phyloP scores from a whole-genome alignment of 192 early-diverging fungal species.

The Phycomyces nitens region DNA sequence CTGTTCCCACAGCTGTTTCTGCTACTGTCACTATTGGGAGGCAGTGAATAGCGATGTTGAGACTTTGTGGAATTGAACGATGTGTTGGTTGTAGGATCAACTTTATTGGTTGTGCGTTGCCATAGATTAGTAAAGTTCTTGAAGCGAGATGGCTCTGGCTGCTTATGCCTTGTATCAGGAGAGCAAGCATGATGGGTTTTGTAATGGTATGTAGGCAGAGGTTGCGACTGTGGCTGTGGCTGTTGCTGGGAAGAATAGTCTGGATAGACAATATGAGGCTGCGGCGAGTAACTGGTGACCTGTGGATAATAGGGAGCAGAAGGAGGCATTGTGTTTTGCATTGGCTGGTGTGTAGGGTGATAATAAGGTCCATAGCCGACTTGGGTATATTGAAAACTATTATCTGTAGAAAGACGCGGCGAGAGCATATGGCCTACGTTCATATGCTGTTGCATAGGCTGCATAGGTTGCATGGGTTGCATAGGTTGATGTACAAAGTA shows the following conservation, averaged over 20 bases:
- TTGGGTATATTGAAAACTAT: conserved; percentile 9
- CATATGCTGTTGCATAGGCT: conserved; percentile 9
- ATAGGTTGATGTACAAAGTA: conserved; percentile 4
- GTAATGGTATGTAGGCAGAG: neutral
- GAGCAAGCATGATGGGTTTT: neutral
- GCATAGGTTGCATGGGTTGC: neutral
- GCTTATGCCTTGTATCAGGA: neutral
- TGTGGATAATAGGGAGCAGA: neutral
- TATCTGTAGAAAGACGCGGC: conserved; percentile 4
- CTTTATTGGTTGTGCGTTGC: conserved; percentile 6
- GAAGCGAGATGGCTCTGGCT: neutral
- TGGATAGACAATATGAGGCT: conserved; percentile 8
- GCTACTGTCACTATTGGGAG: neutral
- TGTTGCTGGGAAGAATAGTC: neutral
- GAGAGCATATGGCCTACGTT: conserved; percentile 26
- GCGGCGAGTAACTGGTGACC: conserved; percentile 1
- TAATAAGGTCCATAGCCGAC: conserved; percentile 7
- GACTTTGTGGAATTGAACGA: neutral
- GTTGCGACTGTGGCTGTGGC: conserved; percentile 4
- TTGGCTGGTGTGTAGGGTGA: conserved; percentile 3
- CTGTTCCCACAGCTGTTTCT: neutral
- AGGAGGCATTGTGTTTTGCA: neutral
- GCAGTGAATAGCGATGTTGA: neutral
- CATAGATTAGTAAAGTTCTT: conserved; percentile 11
- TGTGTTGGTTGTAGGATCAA: neutral